Evolutionary conservation across 2,329 filamentous ascomycete genomes (phyloP).

Genomic region (Epichloe sibirici): DNA sequence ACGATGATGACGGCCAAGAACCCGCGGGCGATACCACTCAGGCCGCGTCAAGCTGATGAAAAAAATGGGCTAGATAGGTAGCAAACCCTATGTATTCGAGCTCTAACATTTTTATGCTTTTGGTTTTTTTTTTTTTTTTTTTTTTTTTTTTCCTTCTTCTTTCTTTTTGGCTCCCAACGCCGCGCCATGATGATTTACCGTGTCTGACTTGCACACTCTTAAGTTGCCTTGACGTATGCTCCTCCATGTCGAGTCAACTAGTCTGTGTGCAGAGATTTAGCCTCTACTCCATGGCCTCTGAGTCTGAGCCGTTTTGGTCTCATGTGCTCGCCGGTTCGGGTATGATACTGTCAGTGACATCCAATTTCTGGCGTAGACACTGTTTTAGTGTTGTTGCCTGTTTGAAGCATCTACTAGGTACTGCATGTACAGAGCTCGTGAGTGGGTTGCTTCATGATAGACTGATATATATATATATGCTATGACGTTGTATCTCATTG

Average conservation of each 20-base stretch:
- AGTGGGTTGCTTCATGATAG: constrained; percentile 15
- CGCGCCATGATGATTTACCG: not conserved
- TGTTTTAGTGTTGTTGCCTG: constrained; percentile 17
- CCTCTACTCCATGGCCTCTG: constrained; percentile 28
- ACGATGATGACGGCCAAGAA: constrained; percentile 34
- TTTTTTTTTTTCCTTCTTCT: not conserved
- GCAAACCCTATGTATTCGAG: not conserved
- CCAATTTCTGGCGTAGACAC: constrained; percentile 12
- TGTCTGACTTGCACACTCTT: constrained; percentile 66
- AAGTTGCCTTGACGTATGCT: constrained; percentile 74
- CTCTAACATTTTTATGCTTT: not conserved
- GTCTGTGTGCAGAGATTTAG: constrained; percentile 86
- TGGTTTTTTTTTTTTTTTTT: not conserved
- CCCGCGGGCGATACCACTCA: not conserved
- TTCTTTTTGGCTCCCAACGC: not conserved
- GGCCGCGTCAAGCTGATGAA: not conserved
- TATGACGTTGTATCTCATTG: too few relatives aligned
- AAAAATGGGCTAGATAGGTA: constrained; percentile 2
- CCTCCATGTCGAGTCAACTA: constrained; percentile 82
- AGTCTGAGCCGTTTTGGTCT: constrained; percentile 39
- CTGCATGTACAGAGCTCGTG: constrained; percentile 16
- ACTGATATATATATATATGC: constrained; percentile 20
- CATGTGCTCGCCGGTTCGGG: constrained; percentile 15
- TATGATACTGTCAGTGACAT: constrained; percentile 20
- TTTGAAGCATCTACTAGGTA: constrained; percentile 24